Base-by-base conservation (phyloP, 805 yeast species). In the Candida ortonii region DNA sequence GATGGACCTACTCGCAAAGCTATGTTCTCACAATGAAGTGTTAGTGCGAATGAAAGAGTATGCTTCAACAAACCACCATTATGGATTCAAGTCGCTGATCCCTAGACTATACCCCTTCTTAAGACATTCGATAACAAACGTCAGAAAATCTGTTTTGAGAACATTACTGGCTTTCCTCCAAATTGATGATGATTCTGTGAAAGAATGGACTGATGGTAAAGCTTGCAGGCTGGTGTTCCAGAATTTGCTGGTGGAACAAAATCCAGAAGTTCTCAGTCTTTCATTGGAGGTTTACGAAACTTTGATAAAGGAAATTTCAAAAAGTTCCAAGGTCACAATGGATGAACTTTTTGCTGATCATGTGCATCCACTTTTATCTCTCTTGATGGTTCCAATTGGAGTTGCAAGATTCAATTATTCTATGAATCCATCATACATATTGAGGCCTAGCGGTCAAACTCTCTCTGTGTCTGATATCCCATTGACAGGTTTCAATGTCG, bases 311-410 rank as follows among this genome's bases (percentile, higher is more conserved):
- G 81, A 80, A 47, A 64, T 71, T 10, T 30, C 47, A 2, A 49
- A 52, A 9, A 49, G 53, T 14, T 50, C 50, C 7, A 30, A 57
- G 3, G 65, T 60, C n/a, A 55, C 68, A 9, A 58, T 83, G 43
- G 84, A 78, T 29, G 64, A 59, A 2, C 57, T 76, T 2, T 76
- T 87, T 43, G 58, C 65, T 3, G 62, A 65, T 4, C 89, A 84
- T 51, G 62, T 76, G 30, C 65, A 64, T 29, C 82, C 87, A 6
- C 65, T 81, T 40, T 61, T 83, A 34, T 73, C 78, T 11, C 65
- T 93, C 27, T 53, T 87, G 28, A 80, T 86, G 81, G 90, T 97
- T 0, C 99, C 99, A 3, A 84, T 93, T 39, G 98, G 99, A 41
- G 78, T 88, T 36, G 84, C 95, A 4, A 78, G 97, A 44, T 84